Conservation (phyloP, 2,329 filamentous ascomycete species). For the Colletotrichum euphorbiae region DNA sequence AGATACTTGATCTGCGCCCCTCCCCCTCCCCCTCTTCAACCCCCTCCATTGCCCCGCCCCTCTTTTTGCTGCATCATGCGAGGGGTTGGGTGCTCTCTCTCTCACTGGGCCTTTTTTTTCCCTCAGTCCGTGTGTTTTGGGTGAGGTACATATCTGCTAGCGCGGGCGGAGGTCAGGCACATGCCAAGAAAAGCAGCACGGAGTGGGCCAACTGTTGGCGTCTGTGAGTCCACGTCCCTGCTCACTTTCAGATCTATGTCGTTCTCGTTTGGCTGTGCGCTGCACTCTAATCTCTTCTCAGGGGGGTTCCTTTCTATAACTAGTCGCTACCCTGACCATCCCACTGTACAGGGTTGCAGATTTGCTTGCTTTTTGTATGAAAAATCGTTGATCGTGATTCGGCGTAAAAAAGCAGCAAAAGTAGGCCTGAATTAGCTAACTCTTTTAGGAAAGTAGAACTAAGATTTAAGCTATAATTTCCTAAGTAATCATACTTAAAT, state of each 20-base stretch:
- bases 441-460: too few relatives aligned
- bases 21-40: slow-evolving; percentile 12
- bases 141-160: slow-evolving; percentile 18
- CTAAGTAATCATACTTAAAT: too few relatives aligned
- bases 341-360: too few relatives aligned
- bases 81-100: slow-evolving; percentile 33
- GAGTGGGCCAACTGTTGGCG: slow-evolving; percentile 29
- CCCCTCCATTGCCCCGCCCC: slow-evolving; percentile 31
- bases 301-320: slow-evolving; percentile 36
- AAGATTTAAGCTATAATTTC: too few relatives aligned
- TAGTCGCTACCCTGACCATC: slow-evolving; percentile 1
- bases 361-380: too few relatives aligned
- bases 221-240: slow-evolving; percentile 11
- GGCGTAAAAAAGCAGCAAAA: too few relatives aligned
- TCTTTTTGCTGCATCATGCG: slow-evolving; percentile 34
- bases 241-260: background rate
- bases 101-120: background rate
- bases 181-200: background rate
- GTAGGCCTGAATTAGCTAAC: too few relatives aligned
- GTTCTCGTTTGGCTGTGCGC: background rate
- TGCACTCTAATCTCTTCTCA: background rate
- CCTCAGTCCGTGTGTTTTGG: slow-evolving; percentile 2
- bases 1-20: slow-evolving; percentile 24
- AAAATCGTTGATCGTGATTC: too few relatives aligned
- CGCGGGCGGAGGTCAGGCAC: slow-evolving; percentile 8